Conservation (phyloP, 306 rosid species). For the Canavalia gladiata region DNA sequence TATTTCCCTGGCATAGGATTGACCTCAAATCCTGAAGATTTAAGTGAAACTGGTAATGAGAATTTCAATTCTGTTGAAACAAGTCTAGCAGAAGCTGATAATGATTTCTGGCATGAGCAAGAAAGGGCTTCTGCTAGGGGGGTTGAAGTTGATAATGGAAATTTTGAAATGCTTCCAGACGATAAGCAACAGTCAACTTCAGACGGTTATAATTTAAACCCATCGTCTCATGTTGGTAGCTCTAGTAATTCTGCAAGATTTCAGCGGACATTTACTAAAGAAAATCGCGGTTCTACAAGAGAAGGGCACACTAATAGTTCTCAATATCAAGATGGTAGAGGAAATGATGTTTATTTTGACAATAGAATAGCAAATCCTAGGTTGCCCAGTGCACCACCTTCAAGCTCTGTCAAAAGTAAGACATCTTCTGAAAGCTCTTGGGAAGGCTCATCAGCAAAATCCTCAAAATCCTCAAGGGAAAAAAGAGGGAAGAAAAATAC, state of each 20-base stretch:
- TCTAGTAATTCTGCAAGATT: slow-evolving; percentile 54
- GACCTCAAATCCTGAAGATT: slow-evolving; percentile 64
- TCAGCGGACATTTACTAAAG: slow-evolving; percentile 60
- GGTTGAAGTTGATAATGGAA: slow-evolving; percentile 68
- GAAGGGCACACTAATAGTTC: slow-evolving; percentile 56
- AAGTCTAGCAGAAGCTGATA: slow-evolving; percentile 58
- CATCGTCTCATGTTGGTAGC: slow-evolving; percentile 53
- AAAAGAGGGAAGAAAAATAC: slow-evolving; percentile 65
- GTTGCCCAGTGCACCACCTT: slow-evolving; percentile 51
- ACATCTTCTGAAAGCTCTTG: slow-evolving; percentile 76
- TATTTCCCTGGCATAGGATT: slow-evolving; percentile 73
- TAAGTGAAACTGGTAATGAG: slow-evolving; percentile 58
- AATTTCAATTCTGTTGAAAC: slow-evolving; percentile 62
- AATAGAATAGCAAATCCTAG: slow-evolving; percentile 56
- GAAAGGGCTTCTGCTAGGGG: slow-evolving; percentile 62
- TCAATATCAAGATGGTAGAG: slow-evolving; percentile 65
- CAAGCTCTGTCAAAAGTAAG: slow-evolving; percentile 65
- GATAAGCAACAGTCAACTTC: slow-evolving; percentile 74
- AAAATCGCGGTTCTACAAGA: slow-evolving; percentile 53
- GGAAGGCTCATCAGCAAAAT: slow-evolving; percentile 74
- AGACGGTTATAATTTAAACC: slow-evolving; percentile 56
- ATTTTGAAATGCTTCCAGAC: slow-evolving; percentile 65
- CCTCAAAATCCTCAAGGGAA: slow-evolving; percentile 69
- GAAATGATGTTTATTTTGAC: slow-evolving; percentile 65
- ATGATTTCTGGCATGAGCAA: slow-evolving; percentile 77